Conservation (phyloP, 83 land plant species). For the Picea abies region DNA sequence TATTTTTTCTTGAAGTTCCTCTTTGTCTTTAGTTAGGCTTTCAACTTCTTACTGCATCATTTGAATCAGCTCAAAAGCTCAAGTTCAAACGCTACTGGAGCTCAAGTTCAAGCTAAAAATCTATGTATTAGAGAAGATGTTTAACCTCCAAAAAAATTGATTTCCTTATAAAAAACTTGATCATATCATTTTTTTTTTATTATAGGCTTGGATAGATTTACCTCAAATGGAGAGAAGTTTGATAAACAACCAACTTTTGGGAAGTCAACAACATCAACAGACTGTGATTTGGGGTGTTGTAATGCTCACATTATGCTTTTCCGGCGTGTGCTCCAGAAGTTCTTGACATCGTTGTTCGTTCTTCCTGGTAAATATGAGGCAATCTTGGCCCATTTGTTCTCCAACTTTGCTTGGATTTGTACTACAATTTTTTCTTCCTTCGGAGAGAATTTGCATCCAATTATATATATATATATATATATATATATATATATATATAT, state of each 20-base stretch:
- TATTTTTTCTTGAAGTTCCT: conserved; percentile 95
- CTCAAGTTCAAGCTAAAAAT: too few relatives aligned
- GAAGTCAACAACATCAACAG: conserved; percentile 8
- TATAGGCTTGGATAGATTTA: conserved; percentile 1
- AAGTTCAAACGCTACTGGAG: conserved; percentile 24
- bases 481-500: too few relatives aligned
- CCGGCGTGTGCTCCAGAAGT: conserved; percentile 87
- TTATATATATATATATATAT: conserved; percentile 19
- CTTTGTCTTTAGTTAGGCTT: conserved; percentile 21
- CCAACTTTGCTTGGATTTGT: conserved; percentile 75
- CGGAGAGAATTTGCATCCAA: conserved; percentile 80
- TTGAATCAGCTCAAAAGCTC: conserved; percentile 70
- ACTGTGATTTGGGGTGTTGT: conserved; percentile 28
- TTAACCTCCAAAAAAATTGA: conserved; percentile 5
- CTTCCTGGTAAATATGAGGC: conserved; percentile 74
- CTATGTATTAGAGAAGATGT: conserved; percentile 8
- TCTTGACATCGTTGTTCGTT: conserved; percentile 86
- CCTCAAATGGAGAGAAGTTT: conserved; percentile 7
- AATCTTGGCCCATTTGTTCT: conserved; percentile 89
- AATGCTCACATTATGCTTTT: conserved; percentile 70
- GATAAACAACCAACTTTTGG: conserved; percentile 23
- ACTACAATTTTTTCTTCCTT: conserved; percentile 85
- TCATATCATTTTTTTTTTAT: not conserved
- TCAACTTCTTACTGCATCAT: conserved; percentile 86
- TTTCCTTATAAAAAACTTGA: not conserved